Evolutionary conservation across 371 early-diverging fungal genomes (phyloP), one percentile per base, ranked within the genome.

Genomic region (Mortierella sp.): DNA sequence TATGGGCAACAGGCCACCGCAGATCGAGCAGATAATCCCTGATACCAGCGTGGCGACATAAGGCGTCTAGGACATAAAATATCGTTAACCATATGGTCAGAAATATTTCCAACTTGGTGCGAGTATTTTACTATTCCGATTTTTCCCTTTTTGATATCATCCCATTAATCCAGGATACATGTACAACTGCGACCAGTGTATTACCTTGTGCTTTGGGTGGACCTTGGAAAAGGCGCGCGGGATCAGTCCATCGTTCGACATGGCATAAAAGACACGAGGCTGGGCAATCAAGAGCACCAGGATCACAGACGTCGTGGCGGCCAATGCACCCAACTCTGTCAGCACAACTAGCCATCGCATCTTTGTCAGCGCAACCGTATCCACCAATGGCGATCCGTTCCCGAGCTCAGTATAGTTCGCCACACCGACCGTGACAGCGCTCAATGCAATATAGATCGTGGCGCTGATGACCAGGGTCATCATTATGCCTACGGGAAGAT

Each of bases 401-500:
- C 80, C 69, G 42, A 92, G 65, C 15, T 79, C 61, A 3, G 50
- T 60, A 68, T 93, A 95, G 12, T 81, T 73, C 2, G 84, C 84
- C 12, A 95, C 85, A 19, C 97, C 97, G 14, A 90, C 88, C 70
- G 95, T 82, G 44, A 93, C 88, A 0, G 90, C 81, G 42, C 89
- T 83, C 49, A 67, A 24, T 5, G 61, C 32, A 28, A 96, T 83
- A 60, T 96, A 96, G 11, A 95, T 83, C 2, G 83, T 81, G 0
- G 95, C 94, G 61, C 92, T 91, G 54, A 96, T 87, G 9, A 72
- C 37, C 51, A 96, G 82, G 17, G 93, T 92, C 26, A 83, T 87
- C 60, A 94, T 82, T 60, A 97, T 94, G 37, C 94, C 97, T 56
- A 95, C 89, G 8, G 97, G 96, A 48, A 97, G 70, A 73, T 96